phyloP scores from a whole-genome alignment of 306 rosid species.

The Trichosanthes cucumerina region DNA sequence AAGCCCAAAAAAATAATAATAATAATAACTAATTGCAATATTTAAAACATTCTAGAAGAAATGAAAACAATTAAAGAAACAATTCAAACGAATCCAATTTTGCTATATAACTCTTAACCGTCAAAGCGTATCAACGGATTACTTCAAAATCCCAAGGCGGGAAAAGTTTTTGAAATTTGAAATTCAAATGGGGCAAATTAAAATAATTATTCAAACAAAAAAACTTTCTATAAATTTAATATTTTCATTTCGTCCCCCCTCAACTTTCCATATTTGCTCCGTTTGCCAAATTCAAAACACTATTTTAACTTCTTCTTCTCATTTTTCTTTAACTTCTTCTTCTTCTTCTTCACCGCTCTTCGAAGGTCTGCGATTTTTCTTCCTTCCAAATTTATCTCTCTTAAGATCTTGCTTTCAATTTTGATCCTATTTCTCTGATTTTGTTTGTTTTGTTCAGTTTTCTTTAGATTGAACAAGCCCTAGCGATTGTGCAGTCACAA shows the following conservation, averaged over 20 bases:
- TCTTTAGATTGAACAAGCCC: background rate
- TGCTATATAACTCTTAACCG: background rate
- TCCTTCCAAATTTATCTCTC: background rate
- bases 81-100: background rate
- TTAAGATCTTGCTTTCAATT: background rate
- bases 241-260: background rate
- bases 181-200: conserved; percentile 2
- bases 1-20: too few relatives aligned
- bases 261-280: background rate
- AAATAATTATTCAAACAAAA: background rate
- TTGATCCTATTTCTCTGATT: background rate
- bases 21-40: too few relatives aligned
- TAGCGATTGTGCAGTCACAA: background rate
- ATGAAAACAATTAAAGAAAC: too few relatives aligned
- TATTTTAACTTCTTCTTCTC: background rate
- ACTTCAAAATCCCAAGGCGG: background rate
- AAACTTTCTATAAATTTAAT: background rate
- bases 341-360: background rate
- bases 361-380: background rate
- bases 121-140: background rate
- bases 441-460: background rate
- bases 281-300: background rate
- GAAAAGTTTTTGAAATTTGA: background rate
- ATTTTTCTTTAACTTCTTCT: background rate
- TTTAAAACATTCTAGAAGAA: background rate